phyloP scores from a whole-genome alignment of 2,329 filamentous ascomycete genomes.

The Penicillium hordei region DNA sequence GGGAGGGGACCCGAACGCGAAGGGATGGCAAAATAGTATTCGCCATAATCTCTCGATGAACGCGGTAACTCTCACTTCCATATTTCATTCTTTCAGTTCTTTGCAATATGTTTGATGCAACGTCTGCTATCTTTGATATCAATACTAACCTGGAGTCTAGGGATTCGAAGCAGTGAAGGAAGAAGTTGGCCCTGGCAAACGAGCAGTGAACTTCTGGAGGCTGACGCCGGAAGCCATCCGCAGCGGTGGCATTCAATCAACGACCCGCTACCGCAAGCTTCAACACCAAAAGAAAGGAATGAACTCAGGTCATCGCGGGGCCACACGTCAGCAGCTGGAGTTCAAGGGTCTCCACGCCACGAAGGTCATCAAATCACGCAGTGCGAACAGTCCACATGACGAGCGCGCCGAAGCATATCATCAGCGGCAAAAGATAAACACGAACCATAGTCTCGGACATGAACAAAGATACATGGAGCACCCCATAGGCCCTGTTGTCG shows the following conservation, averaged over 20 bases:
- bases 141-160: constrained; percentile 20
- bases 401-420: constrained; percentile 24
- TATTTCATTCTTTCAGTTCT: constrained; percentile 3
- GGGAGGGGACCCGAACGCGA: constrained; percentile 57
- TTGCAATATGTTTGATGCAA: constrained; percentile 6
- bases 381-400: constrained; percentile 25
- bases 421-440: constrained; percentile 3
- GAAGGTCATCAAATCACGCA: constrained; percentile 36
- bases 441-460: not conserved
- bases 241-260: constrained; percentile 73
- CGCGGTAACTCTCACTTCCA: constrained; percentile 54
- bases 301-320: constrained; percentile 39
- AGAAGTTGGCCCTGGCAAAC: constrained; percentile 47
- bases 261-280: constrained; percentile 70
- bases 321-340: constrained; percentile 44
- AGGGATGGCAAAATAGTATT: constrained; percentile 94
- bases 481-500: constrained; percentile 29
- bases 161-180: constrained; percentile 58
- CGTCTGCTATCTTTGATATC: not conserved
- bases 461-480: not conserved
- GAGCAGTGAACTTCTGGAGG: constrained; percentile 73
- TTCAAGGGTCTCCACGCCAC: constrained; percentile 43
- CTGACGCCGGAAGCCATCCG: constrained; percentile 68
- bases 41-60: constrained; percentile 97
- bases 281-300: constrained; percentile 39